A percentile compares a stretch with the other conserved stretches of the same genome.
These are phyloP conservation scores for Paramecium pentaurelia DNA, from an alignment of 73 alveolate species.

Conservation along the genomic window DNA sequence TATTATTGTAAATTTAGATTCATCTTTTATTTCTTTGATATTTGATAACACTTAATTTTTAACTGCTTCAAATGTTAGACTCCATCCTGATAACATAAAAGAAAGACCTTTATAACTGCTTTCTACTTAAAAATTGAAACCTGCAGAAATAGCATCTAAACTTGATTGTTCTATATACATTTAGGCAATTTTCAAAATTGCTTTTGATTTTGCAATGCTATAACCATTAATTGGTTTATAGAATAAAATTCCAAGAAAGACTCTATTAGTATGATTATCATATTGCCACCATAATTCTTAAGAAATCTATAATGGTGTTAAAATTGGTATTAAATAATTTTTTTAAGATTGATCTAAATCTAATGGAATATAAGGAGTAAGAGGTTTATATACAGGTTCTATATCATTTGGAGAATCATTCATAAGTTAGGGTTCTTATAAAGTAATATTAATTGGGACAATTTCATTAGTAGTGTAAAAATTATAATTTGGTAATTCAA, in stretches of 20 bases:
- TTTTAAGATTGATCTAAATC: background rate
- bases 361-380: background rate
- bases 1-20: background rate
- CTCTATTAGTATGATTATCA: background rate
- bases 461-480: background rate
- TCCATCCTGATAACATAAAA: conserved; percentile 12
- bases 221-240: background rate
- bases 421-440: background rate
- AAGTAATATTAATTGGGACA: background rate
- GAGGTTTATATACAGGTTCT: background rate
- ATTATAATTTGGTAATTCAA: background rate
- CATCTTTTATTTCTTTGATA: background rate
- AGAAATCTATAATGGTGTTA: background rate
- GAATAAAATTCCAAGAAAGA: background rate
- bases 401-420: background rate
- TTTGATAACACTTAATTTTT: background rate
- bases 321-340: background rate
- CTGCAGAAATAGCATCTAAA: background rate
- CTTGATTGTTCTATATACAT: background rate
- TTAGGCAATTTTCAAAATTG: conserved; percentile 3
- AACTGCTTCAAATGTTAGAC: background rate
- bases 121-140: background rate
- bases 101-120: background rate
- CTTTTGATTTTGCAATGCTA: background rate
- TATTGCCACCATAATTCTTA: conserved; percentile 38